Evolutionary conservation across 257 asterid species (phyloP).

Genomic region (Galeopsis tetrahit): DNA sequence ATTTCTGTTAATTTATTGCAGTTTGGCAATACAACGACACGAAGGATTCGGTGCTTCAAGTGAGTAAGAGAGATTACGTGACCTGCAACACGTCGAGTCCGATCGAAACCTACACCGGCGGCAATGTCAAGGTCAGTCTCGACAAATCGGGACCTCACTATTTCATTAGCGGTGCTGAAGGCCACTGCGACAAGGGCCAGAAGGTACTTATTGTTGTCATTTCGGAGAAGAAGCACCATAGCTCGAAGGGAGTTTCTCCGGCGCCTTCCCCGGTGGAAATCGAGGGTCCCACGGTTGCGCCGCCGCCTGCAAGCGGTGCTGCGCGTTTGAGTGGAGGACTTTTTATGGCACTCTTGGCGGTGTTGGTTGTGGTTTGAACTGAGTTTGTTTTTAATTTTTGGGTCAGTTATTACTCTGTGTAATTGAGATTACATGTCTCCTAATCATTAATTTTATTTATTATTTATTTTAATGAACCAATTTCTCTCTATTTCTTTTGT

Average conservation of each 20-base stretch:
- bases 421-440: constrained; percentile 38
- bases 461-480: constrained; percentile 11
- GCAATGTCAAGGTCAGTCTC: constrained; percentile 57
- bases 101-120: constrained; percentile 53
- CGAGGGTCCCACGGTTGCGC: constrained; percentile 59
- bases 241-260: constrained; percentile 44
- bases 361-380: constrained; percentile 38
- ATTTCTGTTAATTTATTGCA: constrained; percentile 28
- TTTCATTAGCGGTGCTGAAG: constrained; percentile 76
- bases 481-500: background rate
- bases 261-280: constrained; percentile 64
- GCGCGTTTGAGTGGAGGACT: constrained; percentile 36
- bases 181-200: constrained; percentile 75
- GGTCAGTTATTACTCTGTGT: constrained; percentile 13
- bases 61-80: constrained; percentile 58
- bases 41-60: constrained; percentile 69
- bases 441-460: constrained; percentile 10
- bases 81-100: constrained; percentile 78
- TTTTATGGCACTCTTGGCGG: constrained; percentile 35
- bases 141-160: constrained; percentile 69
- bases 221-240: constrained; percentile 57
- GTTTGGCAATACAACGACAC: constrained; percentile 63
- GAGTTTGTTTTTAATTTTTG: constrained; percentile 21
- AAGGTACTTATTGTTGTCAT: constrained; percentile 71
- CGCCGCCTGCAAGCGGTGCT: constrained; percentile 60